phyloP scores from a whole-genome alignment of 768 basidiomycete species.

The Inosperma sp. region DNA sequence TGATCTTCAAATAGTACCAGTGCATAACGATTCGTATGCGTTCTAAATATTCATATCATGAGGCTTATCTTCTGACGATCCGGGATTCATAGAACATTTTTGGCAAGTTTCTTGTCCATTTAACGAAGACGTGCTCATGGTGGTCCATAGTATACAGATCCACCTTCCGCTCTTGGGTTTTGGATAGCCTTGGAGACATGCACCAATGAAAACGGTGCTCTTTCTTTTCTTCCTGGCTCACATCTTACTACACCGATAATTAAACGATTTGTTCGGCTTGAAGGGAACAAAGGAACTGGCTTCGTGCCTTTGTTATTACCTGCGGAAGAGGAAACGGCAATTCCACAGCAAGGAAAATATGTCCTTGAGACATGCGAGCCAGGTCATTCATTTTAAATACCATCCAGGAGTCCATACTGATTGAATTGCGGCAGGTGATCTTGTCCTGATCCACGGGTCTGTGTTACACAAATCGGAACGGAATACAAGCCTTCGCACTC shows the following conservation, averaged over 20 bases:
- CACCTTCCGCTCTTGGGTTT: constrained; percentile 88
- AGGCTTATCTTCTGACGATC: not conserved
- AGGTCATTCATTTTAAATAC: constrained; percentile 42
- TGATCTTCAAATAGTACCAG: constrained; percentile 51
- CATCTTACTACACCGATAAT: constrained; percentile 70
- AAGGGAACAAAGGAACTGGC: constrained; percentile 68
- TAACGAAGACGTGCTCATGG: constrained; percentile 3
- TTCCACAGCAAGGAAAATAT: constrained; percentile 43
- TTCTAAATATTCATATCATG: constrained; percentile 3
- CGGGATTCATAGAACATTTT: constrained; percentile 54
- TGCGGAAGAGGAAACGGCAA: constrained; percentile 28
- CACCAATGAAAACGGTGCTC: constrained; percentile 75
- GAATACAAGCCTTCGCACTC: constrained; percentile 73
- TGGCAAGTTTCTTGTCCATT: constrained; percentile 40
- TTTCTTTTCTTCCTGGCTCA: constrained; percentile 88
- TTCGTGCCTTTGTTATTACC: constrained; percentile 60
- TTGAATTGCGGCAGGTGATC: constrained; percentile 58
- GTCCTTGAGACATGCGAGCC: constrained; percentile 69
- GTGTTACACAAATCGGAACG: constrained; percentile 90
- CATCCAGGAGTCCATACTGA: too few species aligned
- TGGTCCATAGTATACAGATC: constrained; percentile 72
- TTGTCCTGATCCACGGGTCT: constrained; percentile 90
- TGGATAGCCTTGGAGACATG: constrained; percentile 96
- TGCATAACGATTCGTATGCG: constrained; percentile 90
- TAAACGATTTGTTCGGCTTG: constrained; percentile 81